Conservation (phyloP, 345 rosid genomes). For the Balakata baccata region DNA sequence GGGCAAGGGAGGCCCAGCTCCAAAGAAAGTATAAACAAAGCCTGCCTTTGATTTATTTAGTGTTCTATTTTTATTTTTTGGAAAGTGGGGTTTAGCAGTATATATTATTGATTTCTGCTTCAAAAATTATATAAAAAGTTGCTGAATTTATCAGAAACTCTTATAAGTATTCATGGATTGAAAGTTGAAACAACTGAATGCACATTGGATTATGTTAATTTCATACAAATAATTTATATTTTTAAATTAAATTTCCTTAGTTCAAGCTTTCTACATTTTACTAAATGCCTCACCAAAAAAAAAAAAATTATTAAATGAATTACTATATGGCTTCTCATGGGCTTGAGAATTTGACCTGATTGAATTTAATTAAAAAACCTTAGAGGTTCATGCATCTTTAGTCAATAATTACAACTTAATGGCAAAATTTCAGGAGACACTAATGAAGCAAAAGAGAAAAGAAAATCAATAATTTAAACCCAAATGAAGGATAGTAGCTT, state of each 20-base stretch:
- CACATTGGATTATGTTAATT: slow-evolving; percentile 17
- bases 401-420: background rate
- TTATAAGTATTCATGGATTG: too few relatives aligned
- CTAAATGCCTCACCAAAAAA: too few relatives aligned
- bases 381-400: background rate
- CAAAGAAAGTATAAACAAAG: slow-evolving; percentile 24
- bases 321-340: background rate
- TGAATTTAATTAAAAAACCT: background rate
- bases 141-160: too few relatives aligned
- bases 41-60: background rate
- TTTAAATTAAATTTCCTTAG: too few relatives aligned
- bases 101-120: slow-evolving; percentile 4
- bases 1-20: slow-evolving; percentile 36
- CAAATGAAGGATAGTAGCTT: too few relatives aligned
- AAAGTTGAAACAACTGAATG: too few relatives aligned
- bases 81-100: slow-evolving; percentile 10
- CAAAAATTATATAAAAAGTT: too few relatives aligned
- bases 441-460: too few relatives aligned
- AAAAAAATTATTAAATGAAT: too few relatives aligned
- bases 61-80: background rate
- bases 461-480: too few relatives aligned
- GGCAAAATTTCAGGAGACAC: background rate
- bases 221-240: slow-evolving; percentile 2
- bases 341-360: background rate
- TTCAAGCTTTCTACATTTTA: background rate